Conservation (phyloP, 78 protist species). For the Dictyostelium intermedium region DNA sequence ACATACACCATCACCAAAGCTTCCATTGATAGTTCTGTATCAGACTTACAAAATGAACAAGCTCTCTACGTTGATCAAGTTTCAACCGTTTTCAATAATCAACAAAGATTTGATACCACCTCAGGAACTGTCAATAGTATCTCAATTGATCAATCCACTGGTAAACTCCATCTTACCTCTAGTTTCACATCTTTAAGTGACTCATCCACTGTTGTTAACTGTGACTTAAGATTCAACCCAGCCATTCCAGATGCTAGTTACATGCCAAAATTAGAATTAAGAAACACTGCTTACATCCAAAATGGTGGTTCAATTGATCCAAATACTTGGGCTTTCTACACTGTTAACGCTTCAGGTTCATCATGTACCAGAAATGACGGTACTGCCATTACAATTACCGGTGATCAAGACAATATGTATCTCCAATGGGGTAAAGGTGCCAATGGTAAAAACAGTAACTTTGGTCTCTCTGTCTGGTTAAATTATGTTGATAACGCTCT, state of each 20-base stretch:
- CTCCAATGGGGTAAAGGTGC: slow-evolving; percentile 65
- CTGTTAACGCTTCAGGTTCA: background rate
- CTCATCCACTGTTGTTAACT: background rate
- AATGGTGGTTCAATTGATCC: slow-evolving; percentile 24
- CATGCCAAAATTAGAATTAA: background rate
- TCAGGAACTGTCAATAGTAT: background rate
- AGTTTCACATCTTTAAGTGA: background rate
- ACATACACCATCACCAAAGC: background rate
- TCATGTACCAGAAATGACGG: background rate
- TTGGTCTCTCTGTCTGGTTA: slow-evolving; percentile 55
- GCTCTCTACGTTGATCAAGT: background rate
- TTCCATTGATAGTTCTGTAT: background rate
- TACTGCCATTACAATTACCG: background rate
- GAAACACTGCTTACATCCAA: background rate
- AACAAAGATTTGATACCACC: background rate
- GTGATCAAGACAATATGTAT: slow-evolving; percentile 5
- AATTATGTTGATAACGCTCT: background rate
- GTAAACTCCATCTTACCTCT: background rate
- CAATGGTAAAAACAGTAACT: slow-evolving; percentile 55
- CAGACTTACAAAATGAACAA: background rate
- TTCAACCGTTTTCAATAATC: background rate
- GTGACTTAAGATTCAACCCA: background rate
- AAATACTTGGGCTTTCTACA: slow-evolving; percentile 13
- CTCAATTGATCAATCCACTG: background rate
- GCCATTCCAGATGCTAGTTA: background rate